Evolutionary conservation across 306 rosid genomes (phyloP).

Genomic region (Benincasa hispida): DNA sequence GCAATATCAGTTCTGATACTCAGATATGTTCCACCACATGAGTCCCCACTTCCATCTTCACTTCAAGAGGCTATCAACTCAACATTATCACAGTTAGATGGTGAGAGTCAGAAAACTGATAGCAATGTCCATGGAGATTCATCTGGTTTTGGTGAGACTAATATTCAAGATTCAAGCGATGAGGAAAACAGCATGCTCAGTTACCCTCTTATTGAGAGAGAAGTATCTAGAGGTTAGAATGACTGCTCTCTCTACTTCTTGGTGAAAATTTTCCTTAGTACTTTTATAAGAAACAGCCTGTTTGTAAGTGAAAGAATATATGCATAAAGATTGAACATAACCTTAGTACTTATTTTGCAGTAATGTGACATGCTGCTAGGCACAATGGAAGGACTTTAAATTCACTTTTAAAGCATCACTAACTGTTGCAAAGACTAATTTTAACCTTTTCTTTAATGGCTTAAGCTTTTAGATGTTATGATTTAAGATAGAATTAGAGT

Average conservation of each 20-base stretch:
- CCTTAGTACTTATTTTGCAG: background rate
- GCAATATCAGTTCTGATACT: conserved; percentile 71
- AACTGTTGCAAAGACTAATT: background rate
- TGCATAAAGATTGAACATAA: background rate
- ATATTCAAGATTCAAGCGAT: conserved; percentile 14
- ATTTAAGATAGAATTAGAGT: background rate
- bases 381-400: background rate
- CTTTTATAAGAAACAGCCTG: background rate
- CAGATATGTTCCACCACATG: conserved; percentile 85
- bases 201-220: conserved; percentile 6
- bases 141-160: conserved; percentile 19
- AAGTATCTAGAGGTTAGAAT: background rate
- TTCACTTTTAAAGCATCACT: background rate
- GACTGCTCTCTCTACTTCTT: background rate
- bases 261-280: background rate
- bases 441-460: background rate
- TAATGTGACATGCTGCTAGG: background rate
- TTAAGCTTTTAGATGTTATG: background rate
- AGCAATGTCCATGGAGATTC: conserved; percentile 11
- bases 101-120: conserved; percentile 16
- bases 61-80: conserved; percentile 42
- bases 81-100: conserved; percentile 20
- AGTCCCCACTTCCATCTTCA: conserved; percentile 54
- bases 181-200: background rate
- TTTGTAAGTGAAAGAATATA: background rate